Conservation (phyloP, 192 early-diverging fungal genomes). For the Backusella australiensis region DNA sequence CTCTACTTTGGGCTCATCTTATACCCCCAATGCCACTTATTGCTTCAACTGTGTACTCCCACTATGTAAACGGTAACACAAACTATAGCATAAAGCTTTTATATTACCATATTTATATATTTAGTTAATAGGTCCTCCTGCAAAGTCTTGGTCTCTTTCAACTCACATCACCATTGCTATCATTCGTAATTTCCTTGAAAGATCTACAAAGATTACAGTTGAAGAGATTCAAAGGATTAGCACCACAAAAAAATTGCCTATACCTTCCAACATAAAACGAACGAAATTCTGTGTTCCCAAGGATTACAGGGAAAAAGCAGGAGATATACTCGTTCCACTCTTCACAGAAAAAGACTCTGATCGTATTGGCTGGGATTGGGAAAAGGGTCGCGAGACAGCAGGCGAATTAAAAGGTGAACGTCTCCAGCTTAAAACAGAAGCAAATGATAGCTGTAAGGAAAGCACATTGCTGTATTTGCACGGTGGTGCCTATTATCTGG, state of each 20-base stretch:
- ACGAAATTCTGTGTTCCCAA: conserved; percentile 21
- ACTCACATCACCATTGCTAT: conserved; percentile 33
- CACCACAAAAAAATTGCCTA: conserved; percentile 20
- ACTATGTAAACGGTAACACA: conserved; percentile 19
- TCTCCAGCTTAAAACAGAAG: conserved; percentile 28
- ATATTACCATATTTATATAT: background rate
- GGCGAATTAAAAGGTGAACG: conserved; percentile 39
- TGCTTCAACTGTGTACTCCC: conserved; percentile 11
- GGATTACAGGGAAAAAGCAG: conserved; percentile 33
- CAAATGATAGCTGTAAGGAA: conserved; percentile 25
- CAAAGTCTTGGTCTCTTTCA: conserved; percentile 41
- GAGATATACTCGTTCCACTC: conserved; percentile 28
- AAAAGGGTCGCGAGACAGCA: conserved; percentile 21
- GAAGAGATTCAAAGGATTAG: conserved; percentile 37
- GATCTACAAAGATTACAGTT: conserved; percentile 29
- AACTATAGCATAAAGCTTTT: background rate
- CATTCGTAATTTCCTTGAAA: conserved; percentile 29
- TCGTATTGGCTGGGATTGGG: conserved; percentile 49
- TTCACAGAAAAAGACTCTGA: conserved; percentile 25
- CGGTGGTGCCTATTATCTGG: conserved; percentile 66
- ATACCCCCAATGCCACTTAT: conserved; percentile 16
- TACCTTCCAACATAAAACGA: conserved; percentile 15
- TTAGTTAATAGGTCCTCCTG: conserved; percentile 37
- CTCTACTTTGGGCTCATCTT: conserved; percentile 10
- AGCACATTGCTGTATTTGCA: conserved; percentile 72